Percentiles rank a stretch among this genome's conserved stretches.
These are phyloP conservation scores for Russula dissimulans DNA, from an alignment of 768 basidiomycete genomes.

Conservation along the genomic window DNA sequence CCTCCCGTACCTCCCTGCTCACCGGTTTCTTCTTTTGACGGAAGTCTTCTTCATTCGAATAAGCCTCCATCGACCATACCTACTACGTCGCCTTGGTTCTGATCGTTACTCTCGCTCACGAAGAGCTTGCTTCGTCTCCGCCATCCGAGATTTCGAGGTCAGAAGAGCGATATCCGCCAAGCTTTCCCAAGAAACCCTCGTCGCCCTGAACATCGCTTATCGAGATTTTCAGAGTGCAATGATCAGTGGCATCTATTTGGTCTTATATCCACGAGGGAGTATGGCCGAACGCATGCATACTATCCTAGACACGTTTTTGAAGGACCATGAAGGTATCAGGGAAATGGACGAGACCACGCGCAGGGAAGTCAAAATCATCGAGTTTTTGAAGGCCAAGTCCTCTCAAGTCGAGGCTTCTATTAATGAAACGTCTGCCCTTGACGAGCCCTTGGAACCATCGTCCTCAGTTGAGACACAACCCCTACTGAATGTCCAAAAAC, in stretches of 20 bases:
- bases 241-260: constrained; percentile 82
- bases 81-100: constrained; percentile 67
- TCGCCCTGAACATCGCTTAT: constrained; percentile 72
- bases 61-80: constrained; percentile 79
- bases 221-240: constrained; percentile 84
- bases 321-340: constrained; percentile 46
- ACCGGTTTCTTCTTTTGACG: constrained; percentile 83
- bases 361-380: constrained; percentile 76
- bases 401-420: constrained; percentile 32
- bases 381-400: constrained; percentile 66
- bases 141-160: constrained; percentile 77
- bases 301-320: constrained; percentile 70
- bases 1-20: constrained; percentile 60
- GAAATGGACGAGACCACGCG: constrained; percentile 79
- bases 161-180: constrained; percentile 57
- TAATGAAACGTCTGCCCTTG: constrained; percentile 1
- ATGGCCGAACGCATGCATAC: constrained; percentile 65
- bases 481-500: constrained; percentile 10
- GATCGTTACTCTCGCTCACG: constrained; percentile 78
- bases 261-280: constrained; percentile 65
- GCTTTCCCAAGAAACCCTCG: constrained; percentile 52
- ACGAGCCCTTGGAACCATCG: constrained; percentile 11
- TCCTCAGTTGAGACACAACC: constrained; percentile 7
- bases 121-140: constrained; percentile 83
- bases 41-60: constrained; percentile 84